Evolutionary conservation across 805 yeast species (phyloP), one percentile per base, ranked within the genome.

Genomic region (Wickerhamomyces rabaulensis): DNA sequence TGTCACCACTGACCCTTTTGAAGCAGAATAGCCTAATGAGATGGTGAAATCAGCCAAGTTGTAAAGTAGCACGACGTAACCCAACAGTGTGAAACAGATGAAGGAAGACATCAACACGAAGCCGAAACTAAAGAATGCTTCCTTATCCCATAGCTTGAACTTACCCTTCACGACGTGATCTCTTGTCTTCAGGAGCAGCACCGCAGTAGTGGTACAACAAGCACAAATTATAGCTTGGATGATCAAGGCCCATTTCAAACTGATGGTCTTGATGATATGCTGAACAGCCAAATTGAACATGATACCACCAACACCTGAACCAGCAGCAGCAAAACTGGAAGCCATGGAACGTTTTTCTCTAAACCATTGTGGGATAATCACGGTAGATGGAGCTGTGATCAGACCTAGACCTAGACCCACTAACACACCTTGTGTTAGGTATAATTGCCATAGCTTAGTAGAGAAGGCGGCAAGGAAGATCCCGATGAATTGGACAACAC

Each of bases 301-400:
- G 9, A 69, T 62, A 45, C 76, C 76, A 25, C 76, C 76, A 4
- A 61, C 52, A 20, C 76, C 76, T 9, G 70, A 62, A 1, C 75
- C 76, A 9, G 64, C 53, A 22, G 68, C 58, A 6, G 65, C 61
- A 2, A 70, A 44, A 10, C 74, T 71, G 44, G 63, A 59, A 1
- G 74, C 73, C 6, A 67, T 58, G 5, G 82, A 79, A 53, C 89
- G 68, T 50, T 67, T 79, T 50, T 76, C 79, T 35, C 76, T 62
- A 60, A 84, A 84, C 83, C 85, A 84, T 48, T 82, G 88, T 0
- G 89, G 88, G 31, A 84, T 52, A 5, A 83, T 60, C 3, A 79
- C 71, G n/a, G 79, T 64, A 8, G 78, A 78, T 1, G 90, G 82
- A 4, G 79, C 68, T 39, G 40, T 41, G 8, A 49, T 47, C 6